Percentiles rank a stretch among this genome's conserved stretches.
Evolutionary conservation across 2,329 filamentous ascomycete species (phyloP).

Genomic region (Aspergillus floridensis): DNA sequence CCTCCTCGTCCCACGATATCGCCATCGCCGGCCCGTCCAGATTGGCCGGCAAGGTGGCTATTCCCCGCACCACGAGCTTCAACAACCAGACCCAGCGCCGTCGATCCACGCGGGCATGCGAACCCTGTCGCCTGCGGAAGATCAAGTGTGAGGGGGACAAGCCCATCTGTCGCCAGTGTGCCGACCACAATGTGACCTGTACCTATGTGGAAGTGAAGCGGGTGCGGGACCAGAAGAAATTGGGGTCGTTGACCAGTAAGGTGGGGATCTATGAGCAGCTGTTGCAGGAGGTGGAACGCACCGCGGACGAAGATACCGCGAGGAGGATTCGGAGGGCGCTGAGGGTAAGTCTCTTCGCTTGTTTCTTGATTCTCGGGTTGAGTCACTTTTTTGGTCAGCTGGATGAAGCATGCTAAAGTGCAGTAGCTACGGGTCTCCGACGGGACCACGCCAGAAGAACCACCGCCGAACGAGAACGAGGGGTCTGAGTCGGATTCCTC

Average conservation of each 20-base stretch:
- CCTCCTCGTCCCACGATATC: slow-evolving; percentile 8
- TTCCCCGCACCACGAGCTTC: slow-evolving; percentile 26
- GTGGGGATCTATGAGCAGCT: slow-evolving; percentile 30
- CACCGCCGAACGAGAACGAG: slow-evolving; percentile 9
- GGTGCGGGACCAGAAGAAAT: slow-evolving; percentile 35
- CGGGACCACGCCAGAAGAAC: neutral
- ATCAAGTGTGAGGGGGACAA: slow-evolving; percentile 35
- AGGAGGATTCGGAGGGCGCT: slow-evolving; percentile 26
- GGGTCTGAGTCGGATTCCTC: slow-evolving; percentile 24
- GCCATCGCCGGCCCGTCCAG: neutral
- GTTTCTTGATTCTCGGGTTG: neutral
- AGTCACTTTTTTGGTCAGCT: no score
- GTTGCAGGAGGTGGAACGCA: slow-evolving; percentile 24
- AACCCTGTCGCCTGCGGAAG: slow-evolving; percentile 36
- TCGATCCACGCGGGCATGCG: slow-evolving; percentile 34
- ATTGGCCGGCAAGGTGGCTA: slow-evolving; percentile 26
- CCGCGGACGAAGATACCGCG: slow-evolving; percentile 21
- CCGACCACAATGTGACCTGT: slow-evolving; percentile 25
- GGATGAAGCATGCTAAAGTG: neutral
- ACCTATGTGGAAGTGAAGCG: slow-evolving; percentile 36
- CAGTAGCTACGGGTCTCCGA: neutral
- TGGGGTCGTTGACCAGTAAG: slow-evolving; percentile 23
- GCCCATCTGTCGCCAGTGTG: slow-evolving; percentile 30
- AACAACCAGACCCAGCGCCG: slow-evolving; percentile 22
- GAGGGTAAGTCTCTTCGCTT: slow-evolving; percentile 17